Conservation (phyloP, 192 early-diverging fungal species). For the Dimargaris xerosporica region DNA sequence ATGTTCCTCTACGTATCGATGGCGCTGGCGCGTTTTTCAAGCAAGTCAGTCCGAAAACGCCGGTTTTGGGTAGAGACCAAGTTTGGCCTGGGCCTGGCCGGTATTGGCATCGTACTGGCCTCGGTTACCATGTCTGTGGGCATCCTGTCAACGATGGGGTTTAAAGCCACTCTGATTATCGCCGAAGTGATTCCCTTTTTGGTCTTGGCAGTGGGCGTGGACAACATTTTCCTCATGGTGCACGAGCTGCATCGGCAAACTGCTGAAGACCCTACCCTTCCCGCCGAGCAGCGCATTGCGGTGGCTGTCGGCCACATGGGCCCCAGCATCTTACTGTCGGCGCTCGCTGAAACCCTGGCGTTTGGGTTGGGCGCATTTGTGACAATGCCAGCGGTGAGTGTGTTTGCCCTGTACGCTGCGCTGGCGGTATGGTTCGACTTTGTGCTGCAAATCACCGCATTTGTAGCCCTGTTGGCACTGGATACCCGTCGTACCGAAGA, state of each 20-base stretch:
- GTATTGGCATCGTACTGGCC: conserved; percentile 41
- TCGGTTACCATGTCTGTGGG: conserved; percentile 45
- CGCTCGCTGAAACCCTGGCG: conserved; percentile 42
- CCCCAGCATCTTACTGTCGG: conserved; percentile 41
- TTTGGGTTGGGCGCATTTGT: conserved; percentile 45
- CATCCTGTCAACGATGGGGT: conserved; percentile 39
- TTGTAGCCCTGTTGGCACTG: conserved; percentile 38
- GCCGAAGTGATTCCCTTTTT: conserved; percentile 54
- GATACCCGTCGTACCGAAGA: conserved; percentile 36
- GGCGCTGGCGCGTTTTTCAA: conserved; percentile 31
- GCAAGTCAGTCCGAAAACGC: conserved; percentile 16
- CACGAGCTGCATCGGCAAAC: conserved; percentile 38
- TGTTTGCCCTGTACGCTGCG: conserved; percentile 49
- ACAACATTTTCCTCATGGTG: conserved; percentile 51
- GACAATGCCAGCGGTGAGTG: conserved; percentile 51
- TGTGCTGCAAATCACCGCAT: conserved; percentile 44
- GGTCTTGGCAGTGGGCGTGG: conserved; percentile 48
- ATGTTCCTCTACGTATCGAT: conserved; percentile 51
- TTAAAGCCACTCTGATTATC: conserved; percentile 47
- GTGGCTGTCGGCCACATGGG: conserved; percentile 41
- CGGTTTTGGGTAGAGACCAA: conserved; percentile 41
- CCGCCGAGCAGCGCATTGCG: conserved; percentile 39
- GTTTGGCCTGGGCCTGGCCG: conserved; percentile 38
- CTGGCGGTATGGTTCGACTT: conserved; percentile 46
- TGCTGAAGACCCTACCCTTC: conserved; percentile 21